These are phyloP conservation scores for Rhynchospora pubera DNA, from an alignment of 176 grass and related monocot species.

Conservation along the genomic window DNA sequence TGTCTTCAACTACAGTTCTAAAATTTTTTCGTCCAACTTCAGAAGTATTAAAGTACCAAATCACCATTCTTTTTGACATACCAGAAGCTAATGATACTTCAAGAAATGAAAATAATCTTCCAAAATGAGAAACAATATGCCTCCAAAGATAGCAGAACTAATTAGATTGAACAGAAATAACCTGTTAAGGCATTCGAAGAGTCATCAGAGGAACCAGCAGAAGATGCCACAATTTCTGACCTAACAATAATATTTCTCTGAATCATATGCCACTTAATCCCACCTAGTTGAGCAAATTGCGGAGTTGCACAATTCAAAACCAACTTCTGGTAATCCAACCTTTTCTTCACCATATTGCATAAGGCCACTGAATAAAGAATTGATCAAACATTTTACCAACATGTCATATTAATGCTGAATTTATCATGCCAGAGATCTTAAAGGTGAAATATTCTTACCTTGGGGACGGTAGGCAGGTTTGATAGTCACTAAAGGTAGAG, in stretches of 20 bases:
- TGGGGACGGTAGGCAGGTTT: not conserved
- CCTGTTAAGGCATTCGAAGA: slow-evolving; percentile 21
- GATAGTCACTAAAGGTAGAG: not conserved
- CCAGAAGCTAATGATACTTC: not conserved
- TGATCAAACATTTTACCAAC: not conserved
- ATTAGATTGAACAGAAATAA: slow-evolving; percentile 5
- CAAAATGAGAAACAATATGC: not conserved
- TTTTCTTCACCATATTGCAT: not conserved
- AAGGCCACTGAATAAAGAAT: not conserved
- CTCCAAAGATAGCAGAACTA: not conserved
- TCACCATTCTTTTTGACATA: not conserved
- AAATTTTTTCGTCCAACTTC: not conserved
- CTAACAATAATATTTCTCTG: slow-evolving; percentile 21
- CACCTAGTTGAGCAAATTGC: not conserved
- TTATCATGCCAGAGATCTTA: not conserved
- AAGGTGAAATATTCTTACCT: not conserved
- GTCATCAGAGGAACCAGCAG: slow-evolving; percentile 5
- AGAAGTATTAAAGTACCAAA: not conserved
- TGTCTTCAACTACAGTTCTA: not conserved
- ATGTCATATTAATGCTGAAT: not conserved
- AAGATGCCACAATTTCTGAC: slow-evolving; percentile 25
- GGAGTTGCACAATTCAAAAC: slow-evolving; percentile 1
- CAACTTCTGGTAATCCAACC: not conserved
- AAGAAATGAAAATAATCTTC: not conserved
- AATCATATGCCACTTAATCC: slow-evolving; percentile 2